Base-by-base conservation (phyloP, 805 yeast genomes). In the Nakazawaea laoshanensis region DNA sequence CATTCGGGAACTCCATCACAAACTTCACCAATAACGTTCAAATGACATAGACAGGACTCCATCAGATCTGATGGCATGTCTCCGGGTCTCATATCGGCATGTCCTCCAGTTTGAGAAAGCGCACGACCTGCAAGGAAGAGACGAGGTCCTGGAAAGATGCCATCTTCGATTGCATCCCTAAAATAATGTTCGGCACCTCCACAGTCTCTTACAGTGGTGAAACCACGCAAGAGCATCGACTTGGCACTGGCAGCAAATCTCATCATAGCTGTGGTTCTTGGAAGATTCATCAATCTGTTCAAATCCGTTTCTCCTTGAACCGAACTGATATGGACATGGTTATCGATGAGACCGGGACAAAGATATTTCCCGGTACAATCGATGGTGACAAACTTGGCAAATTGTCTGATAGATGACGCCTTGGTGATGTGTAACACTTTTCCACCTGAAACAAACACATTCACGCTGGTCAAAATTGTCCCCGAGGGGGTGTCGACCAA, bases 41-140 rank as follows among this genome's bases (percentile, higher is more conserved):
- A 24, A 38, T 50, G 52, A 27, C 54, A 50, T 10, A 30, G 36
- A 28, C 55, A 50, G 28, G 48, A 41, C 24, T 44, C 50, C 21
- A 40, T 40, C 2, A 48, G 42, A n/a, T 42, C 45, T 13, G 40
- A 44, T 11, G 52, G 50, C 19, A 48, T 29, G 13, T 42, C 48
- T 6, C 27, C 40, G 19, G 42, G 42, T 23, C 50, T 33, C 37
- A 45, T 27, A 33, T 50, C 53, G 10, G 46, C 52, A 41, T 49
- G 55, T 2, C 54, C 55, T 16, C 53, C 55, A 4, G 55, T 50
- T 34, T 50, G 54, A 18, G 52, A 45, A 13, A 50, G 37, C 11
- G 51, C 50, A 17, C 37, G 39, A 4, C 53, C 55, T 18, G 48
- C 41, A 24, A 43, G 40, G 18, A 50, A 41, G 8, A 47, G 24